Percentiles rank a stretch among this genome's conserved stretches.
Conservation (phyloP, 2,329 filamentous ascomycete genomes). For the Capronia americana region DNA sequence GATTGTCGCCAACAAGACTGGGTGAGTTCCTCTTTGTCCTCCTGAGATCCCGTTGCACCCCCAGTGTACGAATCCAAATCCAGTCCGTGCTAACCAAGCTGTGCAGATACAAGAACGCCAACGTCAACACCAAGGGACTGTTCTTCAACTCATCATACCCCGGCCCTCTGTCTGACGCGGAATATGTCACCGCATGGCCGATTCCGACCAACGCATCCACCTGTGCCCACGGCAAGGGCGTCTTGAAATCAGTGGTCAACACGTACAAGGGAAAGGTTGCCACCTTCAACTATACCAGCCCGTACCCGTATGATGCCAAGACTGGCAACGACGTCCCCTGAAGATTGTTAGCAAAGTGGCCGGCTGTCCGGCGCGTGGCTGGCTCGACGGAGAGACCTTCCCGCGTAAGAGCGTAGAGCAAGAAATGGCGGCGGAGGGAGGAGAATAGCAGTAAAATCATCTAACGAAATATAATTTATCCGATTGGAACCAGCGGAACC, state of each 20-base stretch:
- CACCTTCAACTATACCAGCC: conserved; percentile 30
- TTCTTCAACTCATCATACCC: conserved; percentile 61
- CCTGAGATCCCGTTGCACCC: neutral
- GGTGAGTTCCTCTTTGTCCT: neutral
- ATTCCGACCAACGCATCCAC: conserved; percentile 66
- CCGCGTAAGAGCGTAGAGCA: neutral
- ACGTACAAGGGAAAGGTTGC: conserved; percentile 21
- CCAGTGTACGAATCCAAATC: neutral
- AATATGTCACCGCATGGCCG: conserved; percentile 38
- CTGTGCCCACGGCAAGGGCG: conserved; percentile 75
- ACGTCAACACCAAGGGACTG: conserved; percentile 49
- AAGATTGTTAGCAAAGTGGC: neutral
- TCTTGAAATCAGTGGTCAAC: conserved; percentile 27
- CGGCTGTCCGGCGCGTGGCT: neutral
- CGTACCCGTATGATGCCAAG: conserved; percentile 28
- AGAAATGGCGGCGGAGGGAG: neutral
- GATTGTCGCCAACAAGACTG: conserved; percentile 66
- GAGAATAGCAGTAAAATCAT: neutral
- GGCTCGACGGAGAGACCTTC: neutral
- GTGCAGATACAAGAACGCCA: conserved; percentile 54
- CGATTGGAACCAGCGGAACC: neutral
- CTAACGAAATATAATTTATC: neutral
- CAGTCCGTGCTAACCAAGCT: neutral
- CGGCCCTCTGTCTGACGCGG: conserved; percentile 43
- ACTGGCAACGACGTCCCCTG: conserved; percentile 22